A percentile compares a stretch with the other conserved stretches of the same genome.
These are phyloP conservation scores for Rhodotorula toruloides DNA, from an alignment of 768 basidiomycete genomes.

Conservation along the genomic window DNA sequence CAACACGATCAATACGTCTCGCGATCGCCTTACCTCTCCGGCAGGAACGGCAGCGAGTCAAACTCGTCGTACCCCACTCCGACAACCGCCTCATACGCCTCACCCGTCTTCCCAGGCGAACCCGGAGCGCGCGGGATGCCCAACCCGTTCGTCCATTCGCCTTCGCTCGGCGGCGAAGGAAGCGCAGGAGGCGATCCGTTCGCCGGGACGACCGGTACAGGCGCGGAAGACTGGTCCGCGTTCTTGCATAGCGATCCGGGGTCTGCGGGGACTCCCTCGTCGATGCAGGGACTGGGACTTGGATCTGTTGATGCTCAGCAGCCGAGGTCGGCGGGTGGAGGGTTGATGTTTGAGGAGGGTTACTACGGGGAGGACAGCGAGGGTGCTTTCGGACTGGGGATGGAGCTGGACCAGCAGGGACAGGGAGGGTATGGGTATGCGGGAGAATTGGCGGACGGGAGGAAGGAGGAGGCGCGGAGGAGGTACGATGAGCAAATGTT, in stretches of 20 bases:
- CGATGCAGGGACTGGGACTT: constrained; percentile 14
- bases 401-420: neutral
- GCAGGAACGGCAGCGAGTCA: neutral
- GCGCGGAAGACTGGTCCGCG: neutral
- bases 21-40: no score
- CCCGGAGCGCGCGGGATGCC: no score
- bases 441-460: neutral
- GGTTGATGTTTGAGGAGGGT: neutral
- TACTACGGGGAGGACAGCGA: constrained; percentile 13
- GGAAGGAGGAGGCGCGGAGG: neutral
- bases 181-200: neutral
- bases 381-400: neutral
- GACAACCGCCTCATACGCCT: neutral
- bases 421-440: neutral
- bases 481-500: neutral
- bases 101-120: neutral
- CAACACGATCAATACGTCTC: no score
- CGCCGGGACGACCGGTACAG: neutral
- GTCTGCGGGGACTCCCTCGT: no score
- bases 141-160: neutral
- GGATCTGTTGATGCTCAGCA: no score
- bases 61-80: constrained; percentile 6
- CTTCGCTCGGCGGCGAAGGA: neutral
- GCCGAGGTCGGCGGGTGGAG: neutral
- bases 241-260: no score